Percentiles rank a stretch among this genome's conserved stretches.
Evolutionary conservation across 305 asterid species (phyloP).

Genomic region (Solanum hybrid): DNA sequence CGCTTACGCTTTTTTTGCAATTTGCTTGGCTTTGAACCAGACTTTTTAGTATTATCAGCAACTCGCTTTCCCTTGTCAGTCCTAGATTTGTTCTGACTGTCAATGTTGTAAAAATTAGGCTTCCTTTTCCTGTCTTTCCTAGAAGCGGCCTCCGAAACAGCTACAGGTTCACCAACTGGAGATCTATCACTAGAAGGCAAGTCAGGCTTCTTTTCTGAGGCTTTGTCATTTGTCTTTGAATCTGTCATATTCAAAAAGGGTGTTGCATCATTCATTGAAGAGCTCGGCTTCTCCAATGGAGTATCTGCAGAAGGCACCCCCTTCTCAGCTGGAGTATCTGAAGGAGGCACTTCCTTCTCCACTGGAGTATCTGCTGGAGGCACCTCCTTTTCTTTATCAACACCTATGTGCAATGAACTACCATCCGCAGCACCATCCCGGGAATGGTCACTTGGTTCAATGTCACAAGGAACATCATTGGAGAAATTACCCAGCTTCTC

Average conservation of each 20-base stretch:
- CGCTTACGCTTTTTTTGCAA: constrained; percentile 34
- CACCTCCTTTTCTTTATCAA: constrained; percentile 16
- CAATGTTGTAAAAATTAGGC: constrained; percentile 16
- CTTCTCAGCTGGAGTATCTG: neutral
- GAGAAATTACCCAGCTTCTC: constrained; percentile 31
- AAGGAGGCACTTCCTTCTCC: neutral
- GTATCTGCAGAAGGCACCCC: constrained; percentile 6
- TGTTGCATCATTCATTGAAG: constrained; percentile 31
- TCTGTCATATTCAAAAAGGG: constrained; percentile 36
- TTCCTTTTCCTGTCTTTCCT: constrained; percentile 48
- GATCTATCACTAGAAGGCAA: constrained; percentile 26
- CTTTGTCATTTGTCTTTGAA: constrained; percentile 22
- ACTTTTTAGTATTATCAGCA: constrained; percentile 22
- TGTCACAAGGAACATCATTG: constrained; percentile 24
- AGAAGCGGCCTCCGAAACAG: constrained; percentile 21
- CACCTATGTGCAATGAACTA: constrained; percentile 17
- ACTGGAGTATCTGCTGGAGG: constrained; percentile 11
- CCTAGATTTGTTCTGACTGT: constrained; percentile 37
- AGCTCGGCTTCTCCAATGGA: constrained; percentile 21
- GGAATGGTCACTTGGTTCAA: constrained; percentile 26
- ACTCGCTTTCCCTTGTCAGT: constrained; percentile 37
- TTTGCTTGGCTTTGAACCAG: constrained; percentile 38
- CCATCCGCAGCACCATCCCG: constrained; percentile 41
- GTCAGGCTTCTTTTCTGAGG: constrained; percentile 29
- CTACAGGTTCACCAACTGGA: constrained; percentile 30